Percentiles rank a stretch among this genome's conserved stretches.
Conservation (phyloP, 2,329 filamentous ascomycete species). For the Aspergillus pseudoglaucus region DNA sequence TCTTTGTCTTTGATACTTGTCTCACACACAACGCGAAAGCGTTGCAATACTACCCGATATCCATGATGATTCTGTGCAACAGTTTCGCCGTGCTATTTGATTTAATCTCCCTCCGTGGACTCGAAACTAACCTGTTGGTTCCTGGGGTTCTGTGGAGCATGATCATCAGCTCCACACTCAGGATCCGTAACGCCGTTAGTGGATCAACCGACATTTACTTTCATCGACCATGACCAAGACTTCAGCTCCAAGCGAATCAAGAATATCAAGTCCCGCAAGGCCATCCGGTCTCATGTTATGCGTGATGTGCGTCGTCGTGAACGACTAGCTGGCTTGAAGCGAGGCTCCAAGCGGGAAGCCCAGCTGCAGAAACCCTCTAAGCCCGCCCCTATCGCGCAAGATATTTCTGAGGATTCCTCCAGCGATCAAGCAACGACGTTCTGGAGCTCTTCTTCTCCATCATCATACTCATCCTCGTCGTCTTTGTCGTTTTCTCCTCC, state of each 20-base stretch:
- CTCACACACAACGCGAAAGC: background rate
- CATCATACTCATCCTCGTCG: slow-evolving; percentile 1
- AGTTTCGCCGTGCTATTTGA: background rate
- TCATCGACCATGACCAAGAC: slow-evolving; percentile 38
- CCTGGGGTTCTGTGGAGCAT: background rate
- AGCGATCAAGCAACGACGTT: slow-evolving; percentile 11
- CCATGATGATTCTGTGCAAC: background rate
- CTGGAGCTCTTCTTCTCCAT: slow-evolving; percentile 8
- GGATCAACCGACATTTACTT: slow-evolving; percentile 32
- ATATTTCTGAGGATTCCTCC: slow-evolving; percentile 4
- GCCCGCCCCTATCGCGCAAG: slow-evolving; percentile 4
- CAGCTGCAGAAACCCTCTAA: slow-evolving; percentile 1
- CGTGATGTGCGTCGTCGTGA: slow-evolving; percentile 37
- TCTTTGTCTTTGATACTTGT: background rate
- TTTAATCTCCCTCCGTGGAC: background rate
- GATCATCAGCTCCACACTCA: slow-evolving; percentile 10
- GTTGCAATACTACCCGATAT: background rate
- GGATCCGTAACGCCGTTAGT: slow-evolving; percentile 14
- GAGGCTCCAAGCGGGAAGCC: slow-evolving; percentile 25
- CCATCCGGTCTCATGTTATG: slow-evolving; percentile 40
- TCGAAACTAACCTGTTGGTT: background rate
- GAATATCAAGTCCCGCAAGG: slow-evolving; percentile 33
- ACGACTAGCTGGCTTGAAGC: slow-evolving; percentile 31
- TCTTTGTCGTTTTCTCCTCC: too few relatives aligned
- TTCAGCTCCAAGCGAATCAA: slow-evolving; percentile 33